These are phyloP conservation scores for Sporothrix humicola DNA, from an alignment of 2,329 filamentous ascomycete genomes.

Conservation along the genomic window DNA sequence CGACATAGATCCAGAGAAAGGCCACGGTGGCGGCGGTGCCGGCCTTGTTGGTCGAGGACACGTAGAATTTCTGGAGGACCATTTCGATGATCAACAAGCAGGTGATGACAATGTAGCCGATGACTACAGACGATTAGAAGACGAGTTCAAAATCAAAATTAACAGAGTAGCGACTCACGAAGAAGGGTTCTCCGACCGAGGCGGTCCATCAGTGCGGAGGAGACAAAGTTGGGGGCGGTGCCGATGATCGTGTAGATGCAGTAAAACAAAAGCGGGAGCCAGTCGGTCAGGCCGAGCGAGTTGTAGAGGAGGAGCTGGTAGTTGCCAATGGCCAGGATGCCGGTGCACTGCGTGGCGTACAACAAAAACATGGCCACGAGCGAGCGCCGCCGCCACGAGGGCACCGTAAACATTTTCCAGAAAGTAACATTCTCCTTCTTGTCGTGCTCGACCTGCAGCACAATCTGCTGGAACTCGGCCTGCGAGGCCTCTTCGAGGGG, in stretches of 20 bases:
- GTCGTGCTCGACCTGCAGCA: constrained; percentile 33
- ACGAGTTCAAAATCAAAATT: too few relatives aligned
- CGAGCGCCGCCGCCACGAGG: constrained; percentile 30
- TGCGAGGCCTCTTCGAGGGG: constrained; percentile 28
- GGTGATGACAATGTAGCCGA: neutral
- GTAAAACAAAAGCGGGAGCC: neutral
- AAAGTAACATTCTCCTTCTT: constrained; percentile 27
- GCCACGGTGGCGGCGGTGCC: constrained; percentile 28
- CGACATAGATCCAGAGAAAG: constrained; percentile 30
- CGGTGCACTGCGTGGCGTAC: constrained; percentile 22
- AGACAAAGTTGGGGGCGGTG: neutral
- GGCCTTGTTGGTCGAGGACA: constrained; percentile 23
- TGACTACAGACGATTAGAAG: neutral
- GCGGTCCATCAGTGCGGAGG: neutral
- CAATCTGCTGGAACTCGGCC: constrained; percentile 33
- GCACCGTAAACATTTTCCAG: constrained; percentile 23
- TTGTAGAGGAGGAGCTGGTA: neutral
- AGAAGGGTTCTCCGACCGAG: neutral
- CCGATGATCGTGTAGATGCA: neutral
- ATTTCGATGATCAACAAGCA: neutral
- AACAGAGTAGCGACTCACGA: neutral
- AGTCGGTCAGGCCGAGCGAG: constrained; percentile 1
- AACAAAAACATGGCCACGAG: constrained; percentile 30
- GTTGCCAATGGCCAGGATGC: neutral
- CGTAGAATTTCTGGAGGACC: constrained; percentile 24